Evolutionary conservation across 441 rosid genomes (phyloP).

Genomic region (Populus hybrid): DNA sequence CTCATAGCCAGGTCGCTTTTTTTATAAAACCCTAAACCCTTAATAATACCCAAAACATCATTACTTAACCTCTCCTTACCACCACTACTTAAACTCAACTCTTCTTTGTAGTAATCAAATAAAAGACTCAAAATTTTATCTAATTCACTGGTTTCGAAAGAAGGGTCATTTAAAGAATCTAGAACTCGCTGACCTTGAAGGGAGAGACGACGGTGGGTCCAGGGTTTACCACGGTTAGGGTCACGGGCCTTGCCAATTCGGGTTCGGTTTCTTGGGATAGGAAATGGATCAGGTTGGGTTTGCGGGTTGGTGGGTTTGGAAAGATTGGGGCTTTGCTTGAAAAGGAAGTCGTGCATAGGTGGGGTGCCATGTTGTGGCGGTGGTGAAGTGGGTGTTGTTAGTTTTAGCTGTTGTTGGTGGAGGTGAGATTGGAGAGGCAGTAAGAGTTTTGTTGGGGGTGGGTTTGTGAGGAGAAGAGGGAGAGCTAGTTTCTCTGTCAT

Average conservation of each 20-base stretch:
- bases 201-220: conserved; percentile 70
- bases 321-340: conserved; percentile 33
- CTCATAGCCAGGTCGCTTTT: conserved; percentile 55
- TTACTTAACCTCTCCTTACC: conserved; percentile 25
- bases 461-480: conserved; percentile 62
- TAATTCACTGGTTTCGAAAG: conserved; percentile 44
- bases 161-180: conserved; percentile 45
- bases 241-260: conserved; percentile 63
- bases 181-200: conserved; percentile 59
- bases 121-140: conserved; percentile 36
- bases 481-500: conserved; percentile 80
- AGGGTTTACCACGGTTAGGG: conserved; percentile 71
- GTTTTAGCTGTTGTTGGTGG: conserved; percentile 22
- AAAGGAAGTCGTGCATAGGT: conserved; percentile 39
- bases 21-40: conserved; percentile 73
- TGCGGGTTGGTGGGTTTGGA: conserved; percentile 22
- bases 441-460: conserved; percentile 27
- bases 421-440: conserved; percentile 11
- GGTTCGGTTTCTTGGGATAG: conserved; percentile 33
- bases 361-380: conserved; percentile 26
- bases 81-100: conserved; percentile 21
- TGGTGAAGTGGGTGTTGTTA: conserved; percentile 20
- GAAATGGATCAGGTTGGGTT: not conserved
- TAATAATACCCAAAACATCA: conserved; percentile 64
- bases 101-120: conserved; percentile 34